Base-by-base conservation (phyloP, 805 yeast species). In the Yamadazyma scolyti region DNA sequence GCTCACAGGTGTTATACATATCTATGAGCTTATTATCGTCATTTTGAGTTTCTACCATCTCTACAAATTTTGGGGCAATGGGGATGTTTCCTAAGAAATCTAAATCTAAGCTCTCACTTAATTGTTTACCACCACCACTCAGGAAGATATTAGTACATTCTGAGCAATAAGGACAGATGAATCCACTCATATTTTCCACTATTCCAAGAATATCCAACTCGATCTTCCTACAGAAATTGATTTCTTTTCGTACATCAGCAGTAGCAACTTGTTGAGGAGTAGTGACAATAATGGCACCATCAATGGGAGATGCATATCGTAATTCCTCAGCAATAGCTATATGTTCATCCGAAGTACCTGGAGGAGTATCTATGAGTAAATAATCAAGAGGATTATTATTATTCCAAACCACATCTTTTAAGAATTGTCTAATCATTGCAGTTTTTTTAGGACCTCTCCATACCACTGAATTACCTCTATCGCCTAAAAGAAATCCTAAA, bases 401-500 rank as follows among this genome's bases (percentile, higher is more conserved):
- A 1, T 83, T 94, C 99, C 99, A 93, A 17, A 75, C 75, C 2
- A 90, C 96, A 53, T 93, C 97, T 39, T 77, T 75, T 24, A 94
- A 65, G 52, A 93, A 90, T 60, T 93, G 99, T 39, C 89, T 74
- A 21, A 93, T 84, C 97, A 93, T 93, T 9, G 97, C 96, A 0
- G 97, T 89, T 53, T 94, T 93, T 58, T 90, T 88, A 3, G 99
- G 98, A 0, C 99, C 99, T 50, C 97, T 70, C 99, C 99, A 93
- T 7, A 93, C 97, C 11, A 93, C 93, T 16, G 94, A 79, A 47
- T 82, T 85, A 16, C 94, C 95, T 40, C 97, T 60, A 49, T 86
- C 81, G 16, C 82, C 79, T 5, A 93, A 59, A 30, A 93, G 58
- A 52, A 93, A 93, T 5, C 97, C 99, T 9, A 93, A 56, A 3